Conservation (phyloP, 1,284 basidiomycete species). For the Blastosporella zonata region DNA sequence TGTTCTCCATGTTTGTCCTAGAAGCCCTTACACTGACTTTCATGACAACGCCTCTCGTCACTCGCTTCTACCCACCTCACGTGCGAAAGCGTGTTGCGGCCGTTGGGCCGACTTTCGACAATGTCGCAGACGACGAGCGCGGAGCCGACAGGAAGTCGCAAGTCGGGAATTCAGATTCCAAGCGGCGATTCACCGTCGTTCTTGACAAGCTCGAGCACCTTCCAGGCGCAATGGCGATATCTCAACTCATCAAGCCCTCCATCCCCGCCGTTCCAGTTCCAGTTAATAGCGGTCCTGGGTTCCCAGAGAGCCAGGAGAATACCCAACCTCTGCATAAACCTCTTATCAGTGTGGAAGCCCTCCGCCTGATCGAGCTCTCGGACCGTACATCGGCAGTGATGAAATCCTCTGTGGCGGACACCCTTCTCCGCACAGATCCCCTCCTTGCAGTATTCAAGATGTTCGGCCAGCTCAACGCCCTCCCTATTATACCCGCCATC, state of each 20-base stretch:
- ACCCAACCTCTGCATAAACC: conserved; percentile 8
- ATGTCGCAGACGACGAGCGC: conserved; percentile 37
- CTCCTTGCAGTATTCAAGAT: conserved; percentile 82
- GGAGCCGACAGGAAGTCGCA: conserved; percentile 17
- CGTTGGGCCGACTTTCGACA: conserved; percentile 44
- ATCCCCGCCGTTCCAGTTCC: conserved; percentile 10
- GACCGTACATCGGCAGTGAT: conserved; percentile 90
- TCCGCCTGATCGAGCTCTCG: conserved; percentile 87
- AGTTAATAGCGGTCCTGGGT: conserved; percentile 12
- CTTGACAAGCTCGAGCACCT: conserved; percentile 92
- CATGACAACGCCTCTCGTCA: conserved; percentile 85
- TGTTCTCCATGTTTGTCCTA: conserved; percentile 90
- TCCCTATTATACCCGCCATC: conserved; percentile 69
- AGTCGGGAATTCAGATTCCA: conserved; percentile 32
- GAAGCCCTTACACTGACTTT: conserved; percentile 86
- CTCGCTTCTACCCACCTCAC: conserved; percentile 72
- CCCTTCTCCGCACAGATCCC: conserved; percentile 74
- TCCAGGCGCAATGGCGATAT: conserved; percentile 67
- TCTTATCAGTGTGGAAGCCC: conserved; percentile 53
- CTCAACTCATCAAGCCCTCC: conserved; percentile 58
- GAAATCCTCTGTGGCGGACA: conserved; percentile 76
- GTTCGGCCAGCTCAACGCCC: conserved; percentile 75
- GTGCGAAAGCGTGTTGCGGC: conserved; percentile 47
- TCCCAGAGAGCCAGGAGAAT: conserved; percentile 16
- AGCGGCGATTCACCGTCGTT: conserved; percentile 74